Evolutionary conservation across 805 yeast genomes (phyloP), one percentile per base, ranked within the genome.

Genomic region (Aciculoconidium aculeatum): DNA sequence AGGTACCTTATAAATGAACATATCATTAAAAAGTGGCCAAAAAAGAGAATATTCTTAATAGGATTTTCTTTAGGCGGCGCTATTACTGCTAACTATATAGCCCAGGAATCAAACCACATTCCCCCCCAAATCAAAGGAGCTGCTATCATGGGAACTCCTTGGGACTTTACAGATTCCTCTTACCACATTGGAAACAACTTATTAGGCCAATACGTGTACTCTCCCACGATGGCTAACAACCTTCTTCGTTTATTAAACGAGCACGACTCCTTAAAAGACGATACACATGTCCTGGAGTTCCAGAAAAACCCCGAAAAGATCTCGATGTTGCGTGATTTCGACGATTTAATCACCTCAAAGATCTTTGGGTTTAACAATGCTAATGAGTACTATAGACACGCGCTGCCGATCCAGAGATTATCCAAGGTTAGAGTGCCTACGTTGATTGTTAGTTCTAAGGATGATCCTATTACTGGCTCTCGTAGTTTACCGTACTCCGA

Each of bases 61-160:
- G 92, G 88, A 0, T 77, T 74, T 40, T 80, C 88, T 1, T 71
- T 82, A 37, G 94, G 94, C 21, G 82, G 84, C 7, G 63, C 81
- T 8, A 64, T 80, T 27, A 44, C 75, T 21, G 63, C 79, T 11
- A 82, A 82, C 46, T 82, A 79, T 45, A 51, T 82, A 30, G 88
- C 83, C 19, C 82, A 79, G 52, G 84, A 77, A 42, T 56, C 53
- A 17, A 49, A 42, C 17, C 67, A 67, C 4, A 72, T 68, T 2
- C 55, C 70, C 29, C 49, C 69, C 1, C 67, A 67, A 31, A 61
- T 80, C 33, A 63, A 67, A 22, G 77, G 80, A 5, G 80, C 85
- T 3, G 64, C 72, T 9, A 54, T 75, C 7, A 54, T 81, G 43
- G 78, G 80, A 10, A 61, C 77, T 13, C 90, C 90, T 7, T 82